Evolutionary conservation across 2,329 filamentous ascomycete genomes (phyloP), one percentile per base, ranked within the genome.

Genomic region (Pyrenochaeta sp.): DNA sequence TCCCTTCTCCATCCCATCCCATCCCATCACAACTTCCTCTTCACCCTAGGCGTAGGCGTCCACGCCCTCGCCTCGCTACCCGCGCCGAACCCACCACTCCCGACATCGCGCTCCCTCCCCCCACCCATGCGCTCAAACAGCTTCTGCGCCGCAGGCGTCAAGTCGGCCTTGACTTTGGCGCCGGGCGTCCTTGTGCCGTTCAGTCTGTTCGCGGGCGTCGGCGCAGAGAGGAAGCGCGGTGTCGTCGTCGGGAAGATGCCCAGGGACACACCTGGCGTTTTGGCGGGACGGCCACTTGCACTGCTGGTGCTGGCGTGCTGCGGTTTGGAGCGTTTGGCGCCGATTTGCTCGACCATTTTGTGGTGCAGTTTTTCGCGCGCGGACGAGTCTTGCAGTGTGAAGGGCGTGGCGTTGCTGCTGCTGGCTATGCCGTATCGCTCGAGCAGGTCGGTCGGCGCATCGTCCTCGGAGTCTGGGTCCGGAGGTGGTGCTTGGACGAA

Each of bases 401-500:
- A 97, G 88, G 58, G 56, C 7, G 53, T 50, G 1, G 54, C 50
- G 5, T 51, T 41, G n/a, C 42, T 50, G 1, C 20, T 27, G 7
- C 35, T 45, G 7, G 51, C 59, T 20, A 61, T 55, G n/a, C 78
- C 76, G 20, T 73, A 70, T 27, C 73, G 72, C n/a, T 81, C 69
- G 1, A 77, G 60, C 1, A 77, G 53, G 27, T 71, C 68, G 23
- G 63, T 67, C 3, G 70, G 70, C 7, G 68, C 68, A 34, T 69
- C 65, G 10, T 66, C 67, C 18, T 71, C 67, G 29, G 70, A 67
- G 30, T 72, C 68, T 0, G 82, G 81, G 27, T 88, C 88, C 44
- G 95, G 90, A 54, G 96, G 90, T 17, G 96, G 89, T 43, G 95
- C 90, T 57, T 96, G 91, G 23, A 99, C 92, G 71, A 96, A 97